Evolutionary conservation across 148 eudicot genomes (phyloP), one percentile per base, ranked within the genome.

Genomic region (Cornus controversa): DNA sequence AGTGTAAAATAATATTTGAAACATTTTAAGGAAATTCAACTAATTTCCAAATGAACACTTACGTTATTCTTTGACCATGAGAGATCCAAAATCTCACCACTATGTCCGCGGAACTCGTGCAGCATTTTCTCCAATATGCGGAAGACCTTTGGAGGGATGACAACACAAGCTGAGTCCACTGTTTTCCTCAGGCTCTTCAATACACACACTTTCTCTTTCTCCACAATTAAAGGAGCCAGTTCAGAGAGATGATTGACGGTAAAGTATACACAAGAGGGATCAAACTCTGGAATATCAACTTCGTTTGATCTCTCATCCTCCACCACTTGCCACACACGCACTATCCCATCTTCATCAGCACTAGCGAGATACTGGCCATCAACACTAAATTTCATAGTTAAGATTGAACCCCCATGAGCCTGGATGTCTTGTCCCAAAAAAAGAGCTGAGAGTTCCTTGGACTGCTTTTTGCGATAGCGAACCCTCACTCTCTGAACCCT

Each of bases 341-440:
- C 92, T 79, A 96, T 65, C 76, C 88, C 84, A 71, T 93, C 99
- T 83, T 91, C 99, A 36, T 98, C 99, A 20, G 93, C 98, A 75
- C 89, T 93, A 15, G 99, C 99, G 20, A 96, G 77, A 78, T 81
- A 93, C 65, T 80, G 84, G 40, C 99, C 98, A 73, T 93, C 91
- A 27, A 82, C 87, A 78, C 99, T 96, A 75, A 96, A 96, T 83
- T 90, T 93, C 99, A 96, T 96, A 0, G 93, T 76, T 86, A 89
- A 76, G 54, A 96, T 93, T 27, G 95, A 81, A 37, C 99, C 99
- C 74, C 90, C 82, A 73, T 96, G 99, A 67, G 98, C 99, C 82
- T 81, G 86, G 54, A 96, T 85, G 76, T 87, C 93, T 81, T 93
- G 99, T 67, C 90, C 93, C 25, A 50, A 75, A 81, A 90, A 96